A percentile compares a stretch with the other conserved stretches of the same genome.
Evolutionary conservation across 305 asterid species (phyloP).

Genomic region (Rubia tinctorum): DNA sequence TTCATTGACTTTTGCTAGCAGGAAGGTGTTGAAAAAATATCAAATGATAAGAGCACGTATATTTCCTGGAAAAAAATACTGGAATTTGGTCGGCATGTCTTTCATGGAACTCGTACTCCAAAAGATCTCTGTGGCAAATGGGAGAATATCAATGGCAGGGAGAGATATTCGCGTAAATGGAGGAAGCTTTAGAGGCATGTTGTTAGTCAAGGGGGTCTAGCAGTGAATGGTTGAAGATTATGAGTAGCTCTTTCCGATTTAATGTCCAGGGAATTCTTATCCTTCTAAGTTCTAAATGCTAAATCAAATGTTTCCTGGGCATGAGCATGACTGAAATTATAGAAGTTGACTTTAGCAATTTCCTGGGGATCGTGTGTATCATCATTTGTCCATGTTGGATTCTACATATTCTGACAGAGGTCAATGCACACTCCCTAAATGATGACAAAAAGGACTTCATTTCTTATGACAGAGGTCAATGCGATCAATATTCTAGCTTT

Average conservation of each 20-base stretch:
- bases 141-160: constrained; percentile 40
- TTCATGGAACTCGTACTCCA: constrained; percentile 57
- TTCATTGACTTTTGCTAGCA: constrained; percentile 20
- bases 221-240: constrained; percentile 5
- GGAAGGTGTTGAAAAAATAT: constrained; percentile 47
- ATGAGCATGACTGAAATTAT: not conserved
- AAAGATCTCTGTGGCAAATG: constrained; percentile 68
- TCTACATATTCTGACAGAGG: too few relatives aligned
- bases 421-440: not conserved
- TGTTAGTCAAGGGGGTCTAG: not conserved
- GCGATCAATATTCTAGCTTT: not conserved
- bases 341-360: not conserved
- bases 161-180: constrained; percentile 7
- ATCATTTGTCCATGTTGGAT: too few relatives aligned
- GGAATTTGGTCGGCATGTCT: constrained; percentile 43
- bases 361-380: too few relatives aligned
- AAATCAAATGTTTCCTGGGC: not conserved
- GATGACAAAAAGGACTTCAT: not conserved
- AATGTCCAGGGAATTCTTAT: not conserved
- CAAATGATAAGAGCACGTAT: constrained; percentile 24
- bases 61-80: constrained; percentile 67
- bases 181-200: not conserved
- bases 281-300: not conserved
- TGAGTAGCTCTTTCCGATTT: not conserved
- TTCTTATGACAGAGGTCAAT: not conserved